Conservation (phyloP, 2,329 filamentous ascomycete species). For the Ceratocystis ficicola region DNA sequence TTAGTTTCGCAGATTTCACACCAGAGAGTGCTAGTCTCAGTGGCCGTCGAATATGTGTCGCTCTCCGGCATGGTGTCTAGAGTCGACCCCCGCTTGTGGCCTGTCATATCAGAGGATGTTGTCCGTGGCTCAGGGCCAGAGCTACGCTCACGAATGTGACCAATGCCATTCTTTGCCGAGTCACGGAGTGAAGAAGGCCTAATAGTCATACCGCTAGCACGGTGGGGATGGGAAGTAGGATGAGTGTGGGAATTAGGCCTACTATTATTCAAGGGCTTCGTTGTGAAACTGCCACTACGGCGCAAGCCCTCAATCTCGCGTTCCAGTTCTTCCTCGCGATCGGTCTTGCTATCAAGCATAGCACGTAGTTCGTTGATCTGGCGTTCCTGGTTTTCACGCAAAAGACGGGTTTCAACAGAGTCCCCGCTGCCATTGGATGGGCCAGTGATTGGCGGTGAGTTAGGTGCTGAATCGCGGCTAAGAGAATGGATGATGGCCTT, state of each 20-base stretch:
- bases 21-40: constrained; percentile 65
- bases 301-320: constrained; percentile 62
- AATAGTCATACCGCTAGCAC: constrained; percentile 35
- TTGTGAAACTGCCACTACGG: constrained; percentile 31
- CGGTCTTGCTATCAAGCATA: constrained; percentile 56
- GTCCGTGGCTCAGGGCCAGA: constrained; percentile 37
- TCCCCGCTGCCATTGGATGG: constrained; percentile 38
- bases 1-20: constrained; percentile 91
- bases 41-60: constrained; percentile 55
- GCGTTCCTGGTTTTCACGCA: constrained; percentile 60
- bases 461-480: constrained; percentile 52
- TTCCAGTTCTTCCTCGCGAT: constrained; percentile 71
- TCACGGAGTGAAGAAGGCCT: constrained; percentile 51
- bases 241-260: constrained; percentile 26
- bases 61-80: constrained; percentile 60
- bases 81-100: constrained; percentile 41
- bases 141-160: constrained; percentile 28
- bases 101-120: constrained; percentile 36
- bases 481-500: constrained; percentile 97
- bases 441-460: constrained; percentile 31
- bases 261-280: constrained; percentile 23
- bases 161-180: constrained; percentile 51
- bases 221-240: constrained; percentile 31
- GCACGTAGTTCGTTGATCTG: constrained; percentile 68
- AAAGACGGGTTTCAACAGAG: constrained; percentile 43